Evolutionary conservation across 495 filamentous ascomycete genomes (phyloP), one percentile per base, ranked within the genome.

Genomic region (Aspergillus funiculosus): DNA sequence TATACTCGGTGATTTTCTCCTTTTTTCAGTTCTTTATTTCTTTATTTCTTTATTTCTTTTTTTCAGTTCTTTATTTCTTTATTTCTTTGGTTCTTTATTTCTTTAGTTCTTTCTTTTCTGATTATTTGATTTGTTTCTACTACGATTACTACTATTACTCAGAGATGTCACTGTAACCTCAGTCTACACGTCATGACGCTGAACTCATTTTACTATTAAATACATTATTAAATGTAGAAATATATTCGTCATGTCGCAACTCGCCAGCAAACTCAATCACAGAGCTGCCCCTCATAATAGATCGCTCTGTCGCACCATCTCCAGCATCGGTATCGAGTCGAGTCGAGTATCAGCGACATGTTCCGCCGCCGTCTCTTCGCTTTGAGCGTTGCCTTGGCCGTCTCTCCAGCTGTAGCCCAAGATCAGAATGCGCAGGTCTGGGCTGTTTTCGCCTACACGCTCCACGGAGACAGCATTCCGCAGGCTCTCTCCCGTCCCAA

Each of bases 391-490:
- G 35, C 59, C 24, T 37, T 37, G n/a, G 22, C 35, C 48, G 11
- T 36, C 52, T 15, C 34, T 47, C 35, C 17, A 27, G 54, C 48
- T 5, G 48, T 51, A 11, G 67, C 60, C 7, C 57, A 66, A 46
- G 53, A 55, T 6, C 46, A 55, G 6, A 45, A 50, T 6, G 80
- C 83, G 62, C 82, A 74, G 11, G 68, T 86, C 19, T 82, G 83
- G 60, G 80, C 76, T 28, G 71, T 80, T 18, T 85, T 86, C 39
- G 77, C 86, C 52, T 89, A 85, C 68, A 79, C 77, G 28, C 74
- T 82, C 9, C 74, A 88, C 51, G 87, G 87, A 34, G 87, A 90
- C 46, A 79, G 79, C 15, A 85, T 82, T 0, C 76, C 85, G n/a
- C 72, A 78, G 52, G 53, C 66, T 4, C 67, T 78, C 6, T 52